phyloP scores from a whole-genome alignment of 2,329 filamentous ascomycete species.

The Fusarium guadeloupense region DNA sequence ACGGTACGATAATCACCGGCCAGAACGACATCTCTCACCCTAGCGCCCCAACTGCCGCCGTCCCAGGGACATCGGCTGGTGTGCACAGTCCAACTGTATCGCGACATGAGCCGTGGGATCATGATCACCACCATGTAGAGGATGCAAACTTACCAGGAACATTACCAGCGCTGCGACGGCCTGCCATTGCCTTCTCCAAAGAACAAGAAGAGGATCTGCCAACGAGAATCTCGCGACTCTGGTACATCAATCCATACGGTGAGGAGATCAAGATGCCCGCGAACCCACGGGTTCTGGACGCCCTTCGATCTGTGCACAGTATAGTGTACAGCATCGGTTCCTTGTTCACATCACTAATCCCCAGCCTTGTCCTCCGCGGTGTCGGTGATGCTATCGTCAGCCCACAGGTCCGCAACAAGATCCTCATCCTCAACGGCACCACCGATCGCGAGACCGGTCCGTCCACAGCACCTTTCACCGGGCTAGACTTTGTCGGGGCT shows the following conservation, averaged over 20 bases:
- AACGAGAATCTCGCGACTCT: conserved; percentile 80
- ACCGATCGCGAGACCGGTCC: conserved; percentile 90
- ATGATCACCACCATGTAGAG: conserved; percentile 74
- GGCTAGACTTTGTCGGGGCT: conserved; percentile 82
- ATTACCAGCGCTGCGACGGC: conserved; percentile 79
- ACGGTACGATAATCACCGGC: conserved; percentile 83
- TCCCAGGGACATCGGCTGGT: conserved; percentile 44
- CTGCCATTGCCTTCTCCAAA: conserved; percentile 86
- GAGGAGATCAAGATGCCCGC: conserved; percentile 89
- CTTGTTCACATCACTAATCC: conserved; percentile 88
- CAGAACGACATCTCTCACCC: conserved; percentile 95
- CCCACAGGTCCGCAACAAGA: conserved; percentile 68
- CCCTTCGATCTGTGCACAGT: conserved; percentile 70
- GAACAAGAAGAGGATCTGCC: conserved; percentile 77
- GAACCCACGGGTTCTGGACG: conserved; percentile 80
- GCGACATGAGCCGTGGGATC: conserved; percentile 60
- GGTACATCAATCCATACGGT: conserved; percentile 99
- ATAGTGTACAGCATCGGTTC: conserved; percentile 95
- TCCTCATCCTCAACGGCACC: conserved; percentile 85
- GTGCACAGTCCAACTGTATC: conserved; percentile 44
- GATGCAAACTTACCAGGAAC: conserved; percentile 85
- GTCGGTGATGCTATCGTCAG: conserved; percentile 69
- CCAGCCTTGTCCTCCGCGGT: conserved; percentile 78
- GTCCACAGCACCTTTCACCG: conserved; percentile 69
- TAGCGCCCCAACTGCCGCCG: conserved; percentile 66